Base-by-base conservation (phyloP, 169 alveolate species). In the Plasmodium ovale region DNA sequence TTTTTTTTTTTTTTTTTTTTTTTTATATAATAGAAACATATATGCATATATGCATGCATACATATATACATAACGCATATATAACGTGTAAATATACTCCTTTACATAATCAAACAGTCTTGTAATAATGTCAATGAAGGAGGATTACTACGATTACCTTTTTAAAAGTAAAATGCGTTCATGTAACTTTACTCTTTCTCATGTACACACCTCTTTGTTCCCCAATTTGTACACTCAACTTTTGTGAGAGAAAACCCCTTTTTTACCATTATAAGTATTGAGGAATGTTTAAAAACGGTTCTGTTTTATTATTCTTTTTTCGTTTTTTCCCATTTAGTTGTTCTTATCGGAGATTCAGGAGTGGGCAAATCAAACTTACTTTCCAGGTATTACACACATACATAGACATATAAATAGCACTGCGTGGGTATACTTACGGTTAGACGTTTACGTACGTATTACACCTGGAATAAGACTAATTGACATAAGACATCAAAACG, bases 291-390 rank as follows among this genome's bases (percentile, higher is more conserved):
- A 27, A 31, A 62, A 19, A 72, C 29, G 54, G 33, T 37, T 74
- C 12, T 73, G 3, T 59, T 35, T 29, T 37, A 27, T 60, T 47
- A 31, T 62, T 44, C 49, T 77, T 60, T 60, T 62, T 62, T 49
- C 64, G 19, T 44, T 37, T 12, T 25, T 16, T 12, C n/a, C 59
- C 42, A 21, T 49, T 29, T 60, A 84, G 91, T 96, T 74, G 98
- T 96, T 37, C 94, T 96, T 25, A 96, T 95, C 65, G 98, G 99
- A 25, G 99, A 98, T 90, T 96, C 99, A 9, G 99, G 99, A 49
- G 99, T 98, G 19, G 99, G 99, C 10, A 98, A 98, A 92, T 96
- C 99, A 39, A 97, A 98, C 88, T 85, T 97, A 68, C 97, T 97
- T 35, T 93, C 98, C 53, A 94, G 98, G 97, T 88, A 62, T 29